Evolutionary conservation across 2,329 filamentous ascomycete species (phyloP).

Genomic region (Zalaria sp.): DNA sequence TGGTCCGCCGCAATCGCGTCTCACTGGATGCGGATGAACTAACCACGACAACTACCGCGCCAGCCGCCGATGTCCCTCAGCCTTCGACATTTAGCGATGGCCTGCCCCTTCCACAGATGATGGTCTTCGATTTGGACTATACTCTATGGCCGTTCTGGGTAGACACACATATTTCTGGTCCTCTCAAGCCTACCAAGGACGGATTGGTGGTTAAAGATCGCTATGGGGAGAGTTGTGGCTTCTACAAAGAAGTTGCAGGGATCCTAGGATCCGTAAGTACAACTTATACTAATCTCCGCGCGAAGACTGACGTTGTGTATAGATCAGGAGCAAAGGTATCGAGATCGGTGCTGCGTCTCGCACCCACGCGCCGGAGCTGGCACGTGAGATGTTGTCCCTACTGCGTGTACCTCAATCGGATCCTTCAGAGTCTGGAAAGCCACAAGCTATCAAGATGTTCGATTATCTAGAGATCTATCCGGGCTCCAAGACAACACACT

Average conservation of each 20-base stretch:
- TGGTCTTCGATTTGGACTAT: constrained; percentile 95
- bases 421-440: constrained; percentile 24
- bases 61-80: constrained; percentile 21
- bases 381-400: constrained; percentile 63
- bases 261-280: constrained; percentile 23
- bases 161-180: constrained; percentile 75
- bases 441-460: constrained; percentile 35
- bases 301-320: constrained; percentile 27
- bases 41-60: constrained; percentile 19
- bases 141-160: constrained; percentile 99
- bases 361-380: constrained; percentile 66
- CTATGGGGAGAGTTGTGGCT: constrained; percentile 31
- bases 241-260: constrained; percentile 31
- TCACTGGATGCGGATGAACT: background rate
- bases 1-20: background rate
- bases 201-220: constrained; percentile 37
- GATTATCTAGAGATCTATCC: constrained; percentile 52
- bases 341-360: constrained; percentile 64
- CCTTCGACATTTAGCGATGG: constrained; percentile 48
- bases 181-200: constrained; percentile 40
- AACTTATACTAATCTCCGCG: background rate
- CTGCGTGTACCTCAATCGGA: constrained; percentile 44
- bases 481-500: constrained; percentile 72
- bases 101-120: constrained; percentile 62
- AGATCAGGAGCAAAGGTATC: constrained; percentile 38